Percentiles rank a stretch among this genome's conserved stretches.
Conservation (phyloP, 495 filamentous ascomycete genomes). For the Neurospora sp. region DNA sequence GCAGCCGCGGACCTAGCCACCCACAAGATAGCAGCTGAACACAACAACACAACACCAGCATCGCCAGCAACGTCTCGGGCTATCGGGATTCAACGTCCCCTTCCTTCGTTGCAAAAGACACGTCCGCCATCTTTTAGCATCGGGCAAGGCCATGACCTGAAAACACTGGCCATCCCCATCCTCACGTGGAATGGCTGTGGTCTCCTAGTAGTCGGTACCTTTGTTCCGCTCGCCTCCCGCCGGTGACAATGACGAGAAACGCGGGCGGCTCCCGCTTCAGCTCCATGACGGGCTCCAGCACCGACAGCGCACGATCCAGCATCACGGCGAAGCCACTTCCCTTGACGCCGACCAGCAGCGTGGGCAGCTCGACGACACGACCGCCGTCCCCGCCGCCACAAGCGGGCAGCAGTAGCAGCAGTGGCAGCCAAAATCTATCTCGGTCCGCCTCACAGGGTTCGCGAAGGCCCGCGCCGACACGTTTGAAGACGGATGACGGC, state of each 20-base stretch:
- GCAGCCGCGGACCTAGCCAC: neutral
- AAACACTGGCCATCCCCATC: neutral
- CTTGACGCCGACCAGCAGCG: conserved; percentile 29
- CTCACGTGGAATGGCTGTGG: conserved; percentile 20
- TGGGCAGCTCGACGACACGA: conserved; percentile 30
- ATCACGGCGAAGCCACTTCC: conserved; percentile 46
- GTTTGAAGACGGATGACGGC: conserved; percentile 46
- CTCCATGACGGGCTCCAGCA: conserved; percentile 53
- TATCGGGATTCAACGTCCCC: neutral
- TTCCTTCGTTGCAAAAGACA: neutral
- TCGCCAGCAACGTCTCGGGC: neutral
- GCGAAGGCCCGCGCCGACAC: conserved; percentile 41
- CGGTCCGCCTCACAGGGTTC: conserved; percentile 25
- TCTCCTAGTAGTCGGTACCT: conserved; percentile 9
- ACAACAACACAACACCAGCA: neutral
- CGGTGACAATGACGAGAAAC: conserved; percentile 50
- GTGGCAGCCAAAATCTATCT: conserved; percentile 13
- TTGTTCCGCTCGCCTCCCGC: conserved; percentile 15
- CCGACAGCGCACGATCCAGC: conserved; percentile 48
- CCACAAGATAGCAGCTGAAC: neutral
- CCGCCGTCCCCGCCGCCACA: conserved; percentile 32
- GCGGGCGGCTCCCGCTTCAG: conserved; percentile 47
- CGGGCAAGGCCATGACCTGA: conserved; percentile 20
- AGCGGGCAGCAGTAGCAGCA: conserved; percentile 6
- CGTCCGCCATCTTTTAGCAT: neutral